Conservation (phyloP, 2,329 filamentous ascomycete species). For the Phialemoniopsis sp. region DNA sequence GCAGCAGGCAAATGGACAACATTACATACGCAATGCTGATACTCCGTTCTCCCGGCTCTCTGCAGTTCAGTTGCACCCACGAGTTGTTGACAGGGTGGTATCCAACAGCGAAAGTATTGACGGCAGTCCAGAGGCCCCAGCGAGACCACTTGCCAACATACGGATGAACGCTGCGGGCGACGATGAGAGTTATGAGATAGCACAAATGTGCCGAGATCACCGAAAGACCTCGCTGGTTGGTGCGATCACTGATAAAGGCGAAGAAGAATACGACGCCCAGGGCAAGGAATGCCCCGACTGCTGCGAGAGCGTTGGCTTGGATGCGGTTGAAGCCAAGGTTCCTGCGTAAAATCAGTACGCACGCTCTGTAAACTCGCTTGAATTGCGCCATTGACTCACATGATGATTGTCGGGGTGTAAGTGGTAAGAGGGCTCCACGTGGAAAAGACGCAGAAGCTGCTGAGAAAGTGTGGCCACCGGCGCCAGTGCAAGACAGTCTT, state of each 20-base stretch:
- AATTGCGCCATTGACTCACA: slow-evolving; percentile 16
- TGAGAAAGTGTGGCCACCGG: slow-evolving; percentile 43
- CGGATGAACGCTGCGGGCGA: slow-evolving; percentile 33
- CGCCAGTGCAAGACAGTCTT: slow-evolving; percentile 36
- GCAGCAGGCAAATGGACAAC: not conserved
- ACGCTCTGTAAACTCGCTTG: no score
- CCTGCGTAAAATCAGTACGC: slow-evolving; percentile 12
- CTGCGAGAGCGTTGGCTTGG: slow-evolving; percentile 41
- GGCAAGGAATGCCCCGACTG: slow-evolving; percentile 34
- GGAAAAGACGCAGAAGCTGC: slow-evolving; percentile 44
- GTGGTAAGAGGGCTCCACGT: slow-evolving; percentile 48
- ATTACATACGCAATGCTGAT: slow-evolving; percentile 40
- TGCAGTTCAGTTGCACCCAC: slow-evolving; percentile 49
- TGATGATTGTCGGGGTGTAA: slow-evolving; percentile 42
- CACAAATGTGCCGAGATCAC: slow-evolving; percentile 38
- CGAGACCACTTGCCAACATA: slow-evolving; percentile 41
- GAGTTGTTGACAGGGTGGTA: slow-evolving; percentile 51
- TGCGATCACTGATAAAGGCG: slow-evolving; percentile 41
- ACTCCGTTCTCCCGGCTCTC: slow-evolving; percentile 37
- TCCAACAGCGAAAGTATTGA: slow-evolving; percentile 46
- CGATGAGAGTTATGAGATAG: slow-evolving; percentile 39
- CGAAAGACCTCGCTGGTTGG: slow-evolving; percentile 33
- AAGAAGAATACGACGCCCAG: slow-evolving; percentile 43
- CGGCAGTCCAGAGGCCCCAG: slow-evolving; percentile 45
- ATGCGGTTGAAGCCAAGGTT: slow-evolving; percentile 39